phyloP scores from a whole-genome alignment of 441 rosid species.

The Arabidopsis lyrata region DNA sequence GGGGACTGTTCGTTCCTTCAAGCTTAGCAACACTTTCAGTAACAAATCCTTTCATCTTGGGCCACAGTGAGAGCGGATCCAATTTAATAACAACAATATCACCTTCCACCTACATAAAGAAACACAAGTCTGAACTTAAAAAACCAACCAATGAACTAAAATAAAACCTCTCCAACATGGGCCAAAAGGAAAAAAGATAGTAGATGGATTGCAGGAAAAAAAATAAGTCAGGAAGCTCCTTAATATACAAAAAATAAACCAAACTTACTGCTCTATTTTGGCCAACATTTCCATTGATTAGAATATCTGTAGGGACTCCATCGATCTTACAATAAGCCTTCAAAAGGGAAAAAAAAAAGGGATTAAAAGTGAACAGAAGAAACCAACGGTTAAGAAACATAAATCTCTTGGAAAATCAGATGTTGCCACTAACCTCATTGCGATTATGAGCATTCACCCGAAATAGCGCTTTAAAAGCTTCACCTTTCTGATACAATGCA shows the following conservation, averaged over 20 bases:
- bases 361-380: conserved; percentile 17
- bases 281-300: conserved; percentile 67
- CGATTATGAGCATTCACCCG: conserved; percentile 90
- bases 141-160: not conserved
- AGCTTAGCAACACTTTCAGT: conserved; percentile 43
- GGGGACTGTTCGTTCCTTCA: conserved; percentile 47
- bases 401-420: conserved; percentile 2
- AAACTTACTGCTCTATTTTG: conserved; percentile 96
- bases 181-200: conserved; percentile 20
- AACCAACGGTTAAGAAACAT: conserved; percentile 4
- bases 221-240: conserved; percentile 8
- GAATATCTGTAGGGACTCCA: conserved; percentile 80
- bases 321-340: conserved; percentile 98
- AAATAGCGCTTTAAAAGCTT: conserved; percentile 71
- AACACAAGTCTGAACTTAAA: conserved; percentile 23
- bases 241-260: conserved; percentile 5
- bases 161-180: conserved; percentile 29
- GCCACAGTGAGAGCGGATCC: conserved; percentile 74
- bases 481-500: conserved; percentile 67
- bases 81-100: conserved; percentile 74
- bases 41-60: conserved; percentile 81
- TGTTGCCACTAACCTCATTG: conserved; percentile 64
- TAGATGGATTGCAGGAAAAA: not conserved
- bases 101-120: conserved; percentile 72
- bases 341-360: not conserved